Base-by-base conservation (phyloP, 164 flowering plant species). In the Amborella trichopoda region DNA sequence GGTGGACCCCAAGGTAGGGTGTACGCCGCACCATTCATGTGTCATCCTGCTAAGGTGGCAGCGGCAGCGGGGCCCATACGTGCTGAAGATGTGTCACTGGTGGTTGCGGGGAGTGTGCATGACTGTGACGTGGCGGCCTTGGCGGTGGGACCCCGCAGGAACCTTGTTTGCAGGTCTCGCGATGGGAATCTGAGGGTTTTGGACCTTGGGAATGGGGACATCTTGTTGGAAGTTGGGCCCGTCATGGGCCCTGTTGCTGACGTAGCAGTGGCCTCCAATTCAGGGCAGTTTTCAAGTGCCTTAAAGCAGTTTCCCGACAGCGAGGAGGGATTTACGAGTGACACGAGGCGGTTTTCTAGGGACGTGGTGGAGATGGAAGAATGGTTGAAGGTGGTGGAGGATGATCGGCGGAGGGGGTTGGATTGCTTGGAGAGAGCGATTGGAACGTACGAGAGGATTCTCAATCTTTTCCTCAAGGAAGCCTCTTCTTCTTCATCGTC, bases 1-100 rank as follows among this genome's bases (percentile, higher is more conserved):
- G 77, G 70, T 32, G 79, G 77, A 3, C 61, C 77, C 2, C 71
- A 77, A 24, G 83, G 83, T 2, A 61, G 46, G 27, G 48, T 74
- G 6, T 71, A 74, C 61, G 55, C 36, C 5, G 71, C 59, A 37
- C 26, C 37, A 26, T 3, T 65, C 30, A 68, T 56, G 46, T n/a
- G n/a, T n/a, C n/a, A n/a, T n/a, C n/a, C n/a, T n/a, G n/a, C n/a
- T n/a, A n/a, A n/a, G n/a, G n/a, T n/a, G n/a, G n/a, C n/a, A n/a
- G n/a, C n/a, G n/a, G n/a, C n/a, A n/a, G n/a, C n/a, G n/a, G n/a
- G n/a, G n/a, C n/a, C n/a, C n/a, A n/a, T n/a, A n/a, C n/a, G n/a
- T n/a, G n/a, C n/a, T n/a, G n/a, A n/a, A n/a, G n/a, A n/a, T n/a
- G n/a, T n/a, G n/a, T n/a, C n/a, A n/a, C n/a, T n/a, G n/a, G n/a